Percentiles rank a stretch among this genome's conserved stretches.
Evolutionary conservation across 495 filamentous ascomycete species (phyloP).

Genomic region (Tuber magnatum): DNA sequence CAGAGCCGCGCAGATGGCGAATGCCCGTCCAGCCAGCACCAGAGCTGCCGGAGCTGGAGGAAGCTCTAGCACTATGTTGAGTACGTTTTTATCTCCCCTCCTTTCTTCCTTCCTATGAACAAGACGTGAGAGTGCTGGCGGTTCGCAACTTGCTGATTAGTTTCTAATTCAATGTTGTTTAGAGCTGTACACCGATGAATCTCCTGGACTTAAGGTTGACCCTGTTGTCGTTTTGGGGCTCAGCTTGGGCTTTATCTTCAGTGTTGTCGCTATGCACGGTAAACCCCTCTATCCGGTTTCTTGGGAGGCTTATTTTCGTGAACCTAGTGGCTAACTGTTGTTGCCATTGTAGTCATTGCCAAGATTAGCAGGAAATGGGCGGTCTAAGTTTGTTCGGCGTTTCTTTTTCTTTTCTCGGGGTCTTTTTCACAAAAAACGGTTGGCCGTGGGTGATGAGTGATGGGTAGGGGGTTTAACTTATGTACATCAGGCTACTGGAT

Average conservation of each 20-base stretch:
- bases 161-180: neutral
- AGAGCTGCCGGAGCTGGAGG: constrained; percentile 89
- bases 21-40: constrained; percentile 81
- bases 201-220: constrained; percentile 90
- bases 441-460: neutral
- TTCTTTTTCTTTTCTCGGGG: constrained; percentile 6
- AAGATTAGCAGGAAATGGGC: constrained; percentile 93
- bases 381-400: constrained; percentile 44
- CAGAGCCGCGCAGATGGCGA: constrained; percentile 87
- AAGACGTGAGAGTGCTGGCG: neutral
- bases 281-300: constrained; percentile 42
- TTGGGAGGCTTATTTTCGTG: neutral
- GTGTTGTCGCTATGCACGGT: constrained; percentile 95
- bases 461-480: constrained; percentile 7
- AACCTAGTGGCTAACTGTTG: constrained; percentile 32
- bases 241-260: constrained; percentile 95
- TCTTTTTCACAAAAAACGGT: neutral
- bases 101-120: neutral
- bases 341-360: constrained; percentile 66
- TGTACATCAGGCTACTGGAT: neutral
- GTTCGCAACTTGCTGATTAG: neutral
- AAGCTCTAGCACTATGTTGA: constrained; percentile 95
- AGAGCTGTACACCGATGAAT: constrained; percentile 98
- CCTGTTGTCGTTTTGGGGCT: constrained; percentile 93
- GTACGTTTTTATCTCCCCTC: constrained; percentile 47